A percentile compares a stretch with the other conserved stretches of the same genome.
phyloP scores from a whole-genome alignment of 192 early-diverging fungal genomes.

The Dimargaris verticillata region DNA sequence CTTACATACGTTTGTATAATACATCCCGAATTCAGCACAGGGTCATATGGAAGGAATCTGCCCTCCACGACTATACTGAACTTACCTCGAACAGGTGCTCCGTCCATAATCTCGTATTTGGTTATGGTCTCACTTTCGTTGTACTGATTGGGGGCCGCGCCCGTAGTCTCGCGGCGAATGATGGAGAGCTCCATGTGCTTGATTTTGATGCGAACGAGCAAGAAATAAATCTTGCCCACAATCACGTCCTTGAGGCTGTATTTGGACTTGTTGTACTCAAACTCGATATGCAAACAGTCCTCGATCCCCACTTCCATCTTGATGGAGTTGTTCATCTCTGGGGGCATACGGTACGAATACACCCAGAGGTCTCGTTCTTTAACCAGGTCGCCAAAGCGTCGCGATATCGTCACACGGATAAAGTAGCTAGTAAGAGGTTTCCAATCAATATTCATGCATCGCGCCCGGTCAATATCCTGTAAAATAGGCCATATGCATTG shows the following conservation, averaged over 20 bases:
- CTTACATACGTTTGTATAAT: too few species aligned
- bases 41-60: too few species aligned
- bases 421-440: slow-evolving; percentile 40
- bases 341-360: slow-evolving; percentile 87
- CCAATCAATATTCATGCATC: too few species aligned
- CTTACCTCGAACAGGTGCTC: slow-evolving; percentile 77
- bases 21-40: too few species aligned
- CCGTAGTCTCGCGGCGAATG: slow-evolving; percentile 92
- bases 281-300: slow-evolving; percentile 98
- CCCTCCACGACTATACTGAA: too few species aligned
- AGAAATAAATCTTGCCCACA: slow-evolving; percentile 97
- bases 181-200: slow-evolving; percentile 99
- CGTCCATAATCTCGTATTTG: slow-evolving; percentile 99
- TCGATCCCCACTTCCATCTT: slow-evolving; percentile 99
- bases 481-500: too few species aligned
- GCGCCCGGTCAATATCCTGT: too few species aligned
- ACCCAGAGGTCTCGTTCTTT: slow-evolving; percentile 96
- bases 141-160: slow-evolving; percentile 90
- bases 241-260: slow-evolving; percentile 98
- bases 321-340: slow-evolving; percentile 84
- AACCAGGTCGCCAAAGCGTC: slow-evolving; percentile 74
- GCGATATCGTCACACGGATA: slow-evolving; percentile 77
- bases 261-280: slow-evolving; percentile 98
- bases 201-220: slow-evolving; percentile 98
- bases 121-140: slow-evolving; percentile 98